These are phyloP conservation scores for Amanita subjunquillea DNA, from an alignment of 768 basidiomycete species.

Conservation along the genomic window DNA sequence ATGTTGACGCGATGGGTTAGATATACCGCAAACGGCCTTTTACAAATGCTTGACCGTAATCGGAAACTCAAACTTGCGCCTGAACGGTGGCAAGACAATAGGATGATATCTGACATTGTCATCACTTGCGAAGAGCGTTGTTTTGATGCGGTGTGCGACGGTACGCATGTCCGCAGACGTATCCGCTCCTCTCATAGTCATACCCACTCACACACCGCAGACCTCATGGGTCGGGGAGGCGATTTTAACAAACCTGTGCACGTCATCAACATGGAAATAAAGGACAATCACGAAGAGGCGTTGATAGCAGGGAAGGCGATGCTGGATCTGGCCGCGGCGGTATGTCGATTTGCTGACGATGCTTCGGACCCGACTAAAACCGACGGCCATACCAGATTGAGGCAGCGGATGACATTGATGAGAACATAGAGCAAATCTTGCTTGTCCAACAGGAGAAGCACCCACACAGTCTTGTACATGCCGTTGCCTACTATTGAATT, in stretches of 20 bases:
- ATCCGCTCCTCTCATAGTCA: neutral
- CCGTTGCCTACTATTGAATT: constrained; percentile 76
- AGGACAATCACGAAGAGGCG: constrained; percentile 98
- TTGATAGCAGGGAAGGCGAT: constrained; percentile 93
- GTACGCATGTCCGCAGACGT: constrained; percentile 31
- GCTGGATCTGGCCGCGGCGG: constrained; percentile 81
- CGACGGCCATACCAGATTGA: constrained; percentile 55
- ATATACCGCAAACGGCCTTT: constrained; percentile 86
- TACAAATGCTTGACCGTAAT: constrained; percentile 96
- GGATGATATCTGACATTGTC: constrained; percentile 85
- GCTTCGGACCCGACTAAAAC: constrained; percentile 1
- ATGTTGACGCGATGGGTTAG: constrained; percentile 26
- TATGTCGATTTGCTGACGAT: constrained; percentile 29
- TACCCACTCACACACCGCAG: constrained; percentile 24
- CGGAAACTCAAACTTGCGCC: constrained; percentile 85
- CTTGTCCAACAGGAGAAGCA: constrained; percentile 78
- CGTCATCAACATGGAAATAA: constrained; percentile 96
- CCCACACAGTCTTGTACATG: constrained; percentile 86
- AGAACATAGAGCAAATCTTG: constrained; percentile 84
- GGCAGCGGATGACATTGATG: constrained; percentile 75
- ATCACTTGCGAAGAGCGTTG: constrained; percentile 99
- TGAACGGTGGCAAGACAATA: constrained; percentile 94
- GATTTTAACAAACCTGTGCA: constrained; percentile 93
- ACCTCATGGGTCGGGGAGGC: constrained; percentile 78
- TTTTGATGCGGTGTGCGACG: constrained; percentile 97